These are phyloP conservation scores for Ogataea angusta DNA, from an alignment of 805 yeast genomes.

Conservation along the genomic window DNA sequence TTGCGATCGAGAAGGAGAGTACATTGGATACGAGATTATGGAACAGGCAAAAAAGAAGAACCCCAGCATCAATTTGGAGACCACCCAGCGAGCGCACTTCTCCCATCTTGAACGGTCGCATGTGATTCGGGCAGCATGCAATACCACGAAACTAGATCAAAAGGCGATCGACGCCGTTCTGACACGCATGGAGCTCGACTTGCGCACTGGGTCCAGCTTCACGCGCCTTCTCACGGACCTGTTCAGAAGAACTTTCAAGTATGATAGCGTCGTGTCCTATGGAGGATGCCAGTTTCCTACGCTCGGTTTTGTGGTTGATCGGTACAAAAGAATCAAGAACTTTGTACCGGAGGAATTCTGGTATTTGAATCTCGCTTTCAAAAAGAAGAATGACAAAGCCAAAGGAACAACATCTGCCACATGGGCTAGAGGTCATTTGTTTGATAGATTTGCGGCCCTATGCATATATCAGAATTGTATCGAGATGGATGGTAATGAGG, in stretches of 20 bases:
- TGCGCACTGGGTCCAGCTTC: conserved; percentile 84
- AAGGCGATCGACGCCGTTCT: conserved; percentile 78
- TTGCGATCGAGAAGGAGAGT: conserved; percentile 96
- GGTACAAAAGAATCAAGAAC: conserved; percentile 69
- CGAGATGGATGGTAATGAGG: conserved; percentile 41
- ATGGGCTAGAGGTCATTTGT: conserved; percentile 75
- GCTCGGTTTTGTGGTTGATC: conserved; percentile 90
- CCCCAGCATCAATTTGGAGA: conserved; percentile 40
- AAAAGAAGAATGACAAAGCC: conserved; percentile 32
- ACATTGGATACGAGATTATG: conserved; percentile 80
- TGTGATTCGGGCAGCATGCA: conserved; percentile 67
- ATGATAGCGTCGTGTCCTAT: conserved; percentile 54
- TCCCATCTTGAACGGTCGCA: conserved; percentile 83
- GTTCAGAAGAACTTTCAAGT: conserved; percentile 35
- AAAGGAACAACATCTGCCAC: conserved; percentile 41
- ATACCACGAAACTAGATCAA: conserved; percentile 62
- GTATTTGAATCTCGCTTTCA: conserved; percentile 56
- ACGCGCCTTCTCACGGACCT: conserved; percentile 72
- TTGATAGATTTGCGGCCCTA: conserved; percentile 65
- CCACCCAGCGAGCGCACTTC: conserved; percentile 73
- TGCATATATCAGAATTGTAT: conserved; percentile 69
- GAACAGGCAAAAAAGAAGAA: conserved; percentile 62
- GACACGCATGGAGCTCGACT: conserved; percentile 82
- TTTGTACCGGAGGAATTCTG: conserved; percentile 81
- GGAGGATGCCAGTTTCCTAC: conserved; percentile 98